These are phyloP conservation scores for Metschnikowia koreensis DNA, from an alignment of 805 yeast species.

Conservation along the genomic window DNA sequence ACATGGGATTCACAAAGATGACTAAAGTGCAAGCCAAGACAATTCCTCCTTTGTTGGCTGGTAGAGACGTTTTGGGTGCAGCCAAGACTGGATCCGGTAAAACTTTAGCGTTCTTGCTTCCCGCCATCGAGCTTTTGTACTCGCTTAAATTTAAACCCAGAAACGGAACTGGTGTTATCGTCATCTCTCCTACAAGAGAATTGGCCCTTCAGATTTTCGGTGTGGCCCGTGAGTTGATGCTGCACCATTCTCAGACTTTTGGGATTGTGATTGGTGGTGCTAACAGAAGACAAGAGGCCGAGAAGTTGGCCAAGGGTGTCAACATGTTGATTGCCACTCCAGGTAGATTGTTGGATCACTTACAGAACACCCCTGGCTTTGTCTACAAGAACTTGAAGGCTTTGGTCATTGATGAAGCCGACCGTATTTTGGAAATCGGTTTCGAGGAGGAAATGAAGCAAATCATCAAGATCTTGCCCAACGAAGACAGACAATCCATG, in stretches of 20 bases:
- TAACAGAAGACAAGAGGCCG: slow-evolving; percentile 96
- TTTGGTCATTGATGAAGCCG: slow-evolving; percentile 95
- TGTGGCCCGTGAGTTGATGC: slow-evolving; percentile 93
- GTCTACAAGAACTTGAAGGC: slow-evolving; percentile 94
- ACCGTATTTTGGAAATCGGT: slow-evolving; percentile 94
- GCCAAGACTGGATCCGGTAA: slow-evolving; percentile 99
- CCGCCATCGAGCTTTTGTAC: slow-evolving; percentile 90
- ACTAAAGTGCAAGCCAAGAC: slow-evolving; percentile 94
- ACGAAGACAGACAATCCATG: slow-evolving; percentile 93
- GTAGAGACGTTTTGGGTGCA: slow-evolving; percentile 97
- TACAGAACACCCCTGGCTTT: slow-evolving; percentile 92
- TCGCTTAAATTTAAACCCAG: slow-evolving; percentile 93
- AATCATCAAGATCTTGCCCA: slow-evolving; percentile 89
- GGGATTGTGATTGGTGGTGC: slow-evolving; percentile 99
- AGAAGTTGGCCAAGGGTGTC: slow-evolving; percentile 89
- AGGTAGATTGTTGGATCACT: slow-evolving; percentile 92
- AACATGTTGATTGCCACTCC: slow-evolving; percentile 95
- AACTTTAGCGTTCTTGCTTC: slow-evolving; percentile 91
- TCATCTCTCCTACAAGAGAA: slow-evolving; percentile 97
- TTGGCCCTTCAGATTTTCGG: slow-evolving; percentile 96
- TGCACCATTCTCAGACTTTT: slow-evolving; percentile 84
- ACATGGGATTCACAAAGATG: slow-evolving; percentile 90
- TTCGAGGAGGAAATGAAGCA: slow-evolving; percentile 99
- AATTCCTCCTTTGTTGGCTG: slow-evolving; percentile 94
- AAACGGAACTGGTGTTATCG: slow-evolving; percentile 96